These are phyloP conservation scores for Suillus subaureus DNA, from an alignment of 768 basidiomycete genomes.

Conservation along the genomic window DNA sequence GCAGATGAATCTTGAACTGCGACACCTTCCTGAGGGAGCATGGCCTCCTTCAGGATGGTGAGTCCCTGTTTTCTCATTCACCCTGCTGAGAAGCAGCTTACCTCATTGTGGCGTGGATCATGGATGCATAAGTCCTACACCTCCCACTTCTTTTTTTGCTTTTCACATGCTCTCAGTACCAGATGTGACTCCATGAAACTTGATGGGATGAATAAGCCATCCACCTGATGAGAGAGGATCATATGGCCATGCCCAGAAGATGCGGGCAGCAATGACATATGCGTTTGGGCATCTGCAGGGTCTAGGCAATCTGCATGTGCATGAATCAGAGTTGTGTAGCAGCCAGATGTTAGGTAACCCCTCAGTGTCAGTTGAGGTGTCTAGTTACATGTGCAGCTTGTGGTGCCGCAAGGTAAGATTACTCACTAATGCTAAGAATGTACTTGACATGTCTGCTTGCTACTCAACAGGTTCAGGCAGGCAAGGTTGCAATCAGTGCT, in stretches of 20 bases:
- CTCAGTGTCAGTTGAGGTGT: constrained; percentile 28
- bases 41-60: constrained; percentile 18
- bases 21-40: neutral
- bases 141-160: too few relatives aligned
- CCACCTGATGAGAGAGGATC: constrained; percentile 13
- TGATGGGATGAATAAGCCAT: constrained; percentile 26
- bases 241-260: constrained; percentile 40
- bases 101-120: constrained; percentile 32
- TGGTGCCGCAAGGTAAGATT: constrained; percentile 24
- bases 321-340: constrained; percentile 21
- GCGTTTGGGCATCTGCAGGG: constrained; percentile 29
- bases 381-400: constrained; percentile 32
- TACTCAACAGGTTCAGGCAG: constrained; percentile 16
- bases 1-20: neutral
- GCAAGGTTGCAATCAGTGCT: constrained; percentile 28
- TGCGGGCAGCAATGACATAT: constrained; percentile 35
- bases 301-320: constrained; percentile 32
- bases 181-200: constrained; percentile 32
- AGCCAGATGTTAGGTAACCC: constrained; percentile 33
- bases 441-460: neutral
- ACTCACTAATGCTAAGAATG: too few relatives aligned
- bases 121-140: constrained; percentile 16
- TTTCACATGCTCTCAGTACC: neutral
- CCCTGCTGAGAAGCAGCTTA: constrained; percentile 20
- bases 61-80: constrained; percentile 20